Conservation (phyloP, 164 flowering plant genomes). For the Stephania cephalantha region DNA sequence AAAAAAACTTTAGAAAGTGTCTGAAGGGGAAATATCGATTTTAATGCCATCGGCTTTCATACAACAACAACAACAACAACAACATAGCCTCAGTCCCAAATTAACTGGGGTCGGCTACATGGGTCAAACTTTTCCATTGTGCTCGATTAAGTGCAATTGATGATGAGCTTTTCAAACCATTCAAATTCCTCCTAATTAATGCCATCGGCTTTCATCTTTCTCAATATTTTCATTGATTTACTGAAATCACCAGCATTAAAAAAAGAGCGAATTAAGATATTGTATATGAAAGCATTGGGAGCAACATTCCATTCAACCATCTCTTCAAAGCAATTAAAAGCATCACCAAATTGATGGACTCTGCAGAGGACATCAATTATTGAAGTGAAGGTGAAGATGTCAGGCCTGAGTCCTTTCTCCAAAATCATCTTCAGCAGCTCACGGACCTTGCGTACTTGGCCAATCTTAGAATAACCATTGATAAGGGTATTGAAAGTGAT, state of each 20-base stretch:
- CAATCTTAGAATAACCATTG: constrained; percentile 54
- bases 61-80: too few species aligned
- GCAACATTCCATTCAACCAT: constrained; percentile 78
- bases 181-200: constrained; percentile 9
- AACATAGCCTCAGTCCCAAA: too few species aligned
- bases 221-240: constrained; percentile 42
- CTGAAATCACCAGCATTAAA: constrained; percentile 53
- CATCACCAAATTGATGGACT: constrained; percentile 48
- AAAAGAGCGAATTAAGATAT: constrained; percentile 59
- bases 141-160: too few species aligned
- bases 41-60: constrained; percentile 56
- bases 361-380: constrained; percentile 78
- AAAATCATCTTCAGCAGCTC: constrained; percentile 59
- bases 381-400: constrained; percentile 73
- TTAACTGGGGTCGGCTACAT: too few species aligned
- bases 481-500: constrained; percentile 83
- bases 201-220: constrained; percentile 55
- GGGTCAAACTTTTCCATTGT: too few species aligned
- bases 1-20: constrained; percentile 62
- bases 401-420: constrained; percentile 58
- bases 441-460: constrained; percentile 36
- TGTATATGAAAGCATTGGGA: constrained; percentile 66
- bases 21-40: constrained; percentile 65
- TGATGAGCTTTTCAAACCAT: too few species aligned
- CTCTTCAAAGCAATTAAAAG: constrained; percentile 67